These are phyloP conservation scores for Penicillium sp. DNA, from an alignment of 2,329 filamentous ascomycete genomes.

Conservation along the genomic window DNA sequence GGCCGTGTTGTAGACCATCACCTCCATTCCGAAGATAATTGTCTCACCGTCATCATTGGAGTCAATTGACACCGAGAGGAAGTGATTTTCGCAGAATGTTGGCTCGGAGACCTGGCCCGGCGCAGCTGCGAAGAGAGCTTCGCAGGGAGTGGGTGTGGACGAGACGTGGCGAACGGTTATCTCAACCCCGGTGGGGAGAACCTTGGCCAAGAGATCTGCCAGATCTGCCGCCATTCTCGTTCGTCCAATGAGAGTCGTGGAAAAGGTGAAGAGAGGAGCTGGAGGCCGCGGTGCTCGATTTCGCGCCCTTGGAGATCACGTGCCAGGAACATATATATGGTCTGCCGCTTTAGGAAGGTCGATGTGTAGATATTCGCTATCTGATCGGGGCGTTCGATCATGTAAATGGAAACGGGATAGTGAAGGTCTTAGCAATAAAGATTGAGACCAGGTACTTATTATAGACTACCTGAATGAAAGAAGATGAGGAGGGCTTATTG, in stretches of 20 bases:
- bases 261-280: constrained; percentile 19
- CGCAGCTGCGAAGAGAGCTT: constrained; percentile 75
- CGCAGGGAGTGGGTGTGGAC: constrained; percentile 71
- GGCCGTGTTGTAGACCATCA: constrained; percentile 80
- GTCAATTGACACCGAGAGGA: constrained; percentile 58
- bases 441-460: background rate
- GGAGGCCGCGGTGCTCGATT: constrained; percentile 14
- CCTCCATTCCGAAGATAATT: constrained; percentile 78
- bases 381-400: background rate
- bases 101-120: constrained; percentile 68
- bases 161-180: constrained; percentile 84
- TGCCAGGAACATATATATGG: constrained; percentile 9
- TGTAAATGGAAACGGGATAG: background rate
- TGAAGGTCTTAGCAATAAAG: background rate
- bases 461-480: background rate
- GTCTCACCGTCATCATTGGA: constrained; percentile 48
- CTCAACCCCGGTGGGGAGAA: constrained; percentile 51
- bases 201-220: constrained; percentile 50
- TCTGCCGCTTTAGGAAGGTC: background rate
- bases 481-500: background rate
- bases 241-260: constrained; percentile 18
- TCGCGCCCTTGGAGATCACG: constrained; percentile 16
- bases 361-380: background rate
- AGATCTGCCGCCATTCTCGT: constrained; percentile 34
- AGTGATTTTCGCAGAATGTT: constrained; percentile 87